phyloP scores from a whole-genome alignment of 495 filamentous ascomycete genomes.

The Penicillium samsonianum region DNA sequence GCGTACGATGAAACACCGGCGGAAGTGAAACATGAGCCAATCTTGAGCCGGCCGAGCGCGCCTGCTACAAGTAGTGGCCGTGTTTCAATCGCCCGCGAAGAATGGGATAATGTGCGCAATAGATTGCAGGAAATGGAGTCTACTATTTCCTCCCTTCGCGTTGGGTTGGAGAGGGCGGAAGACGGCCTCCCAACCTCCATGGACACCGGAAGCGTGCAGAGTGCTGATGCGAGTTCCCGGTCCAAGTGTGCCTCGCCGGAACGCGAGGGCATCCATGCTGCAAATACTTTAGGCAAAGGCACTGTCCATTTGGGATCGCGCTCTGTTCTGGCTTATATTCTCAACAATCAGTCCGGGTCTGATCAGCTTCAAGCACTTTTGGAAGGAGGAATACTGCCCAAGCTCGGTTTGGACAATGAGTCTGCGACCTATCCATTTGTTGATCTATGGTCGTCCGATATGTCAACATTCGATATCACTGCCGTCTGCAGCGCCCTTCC shows the following conservation, averaged over 20 bases:
- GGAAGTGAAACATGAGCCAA: conserved; percentile 33
- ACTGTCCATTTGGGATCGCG: conserved; percentile 60
- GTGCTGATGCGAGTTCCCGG: conserved; percentile 51
- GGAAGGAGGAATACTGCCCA: conserved; percentile 75
- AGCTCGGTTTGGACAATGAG: conserved; percentile 80
- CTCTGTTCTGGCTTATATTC: conserved; percentile 59
- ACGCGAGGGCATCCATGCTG: conserved; percentile 55
- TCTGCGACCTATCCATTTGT: conserved; percentile 78
- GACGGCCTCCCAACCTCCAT: conserved; percentile 30
- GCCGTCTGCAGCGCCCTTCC: conserved; percentile 73
- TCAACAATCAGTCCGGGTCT: conserved; percentile 64
- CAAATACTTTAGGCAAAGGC: conserved; percentile 55
- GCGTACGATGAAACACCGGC: conserved; percentile 25
- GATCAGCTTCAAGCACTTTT: conserved; percentile 66
- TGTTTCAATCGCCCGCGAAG: conserved; percentile 47
- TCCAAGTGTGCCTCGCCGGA: conserved; percentile 46
- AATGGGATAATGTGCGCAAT: conserved; percentile 50
- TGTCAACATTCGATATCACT: conserved; percentile 69
- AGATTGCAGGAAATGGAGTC: conserved; percentile 47
- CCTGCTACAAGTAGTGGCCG: conserved; percentile 25
- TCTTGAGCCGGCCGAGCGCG: conserved; percentile 24
- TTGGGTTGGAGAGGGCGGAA: conserved; percentile 43
- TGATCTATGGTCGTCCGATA: conserved; percentile 62
- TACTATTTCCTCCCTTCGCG: conserved; percentile 43
- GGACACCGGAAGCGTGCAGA: conserved; percentile 58